phyloP scores from a whole-genome alignment of 2,329 filamentous ascomycete genomes.

The Diaporthe humulicola region DNA sequence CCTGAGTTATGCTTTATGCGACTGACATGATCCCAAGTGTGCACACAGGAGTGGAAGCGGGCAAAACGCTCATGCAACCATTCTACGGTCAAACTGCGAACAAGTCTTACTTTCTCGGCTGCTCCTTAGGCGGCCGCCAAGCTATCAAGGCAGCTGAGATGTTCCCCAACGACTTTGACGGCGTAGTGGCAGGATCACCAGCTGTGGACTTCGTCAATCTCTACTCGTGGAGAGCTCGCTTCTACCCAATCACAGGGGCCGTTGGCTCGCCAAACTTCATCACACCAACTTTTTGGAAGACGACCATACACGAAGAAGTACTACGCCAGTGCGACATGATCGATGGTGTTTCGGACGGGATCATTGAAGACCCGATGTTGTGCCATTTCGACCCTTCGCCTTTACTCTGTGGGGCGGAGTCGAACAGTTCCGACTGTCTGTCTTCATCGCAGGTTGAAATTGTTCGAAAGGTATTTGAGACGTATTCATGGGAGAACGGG shows the following conservation, averaged over 20 bases:
- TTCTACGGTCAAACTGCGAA: slow-evolving; percentile 59
- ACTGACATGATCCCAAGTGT: slow-evolving; percentile 41
- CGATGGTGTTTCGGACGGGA: slow-evolving; percentile 41
- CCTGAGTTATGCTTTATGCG: too few species aligned
- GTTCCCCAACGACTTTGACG: slow-evolving; percentile 70
- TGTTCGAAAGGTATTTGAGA: slow-evolving; percentile 43
- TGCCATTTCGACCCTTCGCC: slow-evolving; percentile 38
- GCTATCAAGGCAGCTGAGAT: slow-evolving; percentile 66
- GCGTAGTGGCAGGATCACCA: slow-evolving; percentile 64
- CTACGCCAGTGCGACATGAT: slow-evolving; percentile 44
- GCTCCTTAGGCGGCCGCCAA: slow-evolving; percentile 71
- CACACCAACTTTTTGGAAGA: slow-evolving; percentile 53
- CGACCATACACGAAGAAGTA: slow-evolving; percentile 51
- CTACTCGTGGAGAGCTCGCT: slow-evolving; percentile 57
- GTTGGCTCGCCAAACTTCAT: slow-evolving; percentile 57
- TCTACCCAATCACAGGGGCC: slow-evolving; percentile 53
- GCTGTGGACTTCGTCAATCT: slow-evolving; percentile 55
- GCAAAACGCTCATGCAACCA: slow-evolving; percentile 59
- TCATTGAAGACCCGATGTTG: slow-evolving; percentile 41
- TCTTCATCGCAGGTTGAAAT: slow-evolving; percentile 37
- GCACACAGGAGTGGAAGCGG: slow-evolving; percentile 61
- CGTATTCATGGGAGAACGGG: slow-evolving; percentile 42
- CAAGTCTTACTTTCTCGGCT: slow-evolving; percentile 69
- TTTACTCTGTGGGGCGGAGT: slow-evolving; percentile 34
- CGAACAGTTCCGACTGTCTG: slow-evolving; percentile 46